Evolutionary conservation across 768 basidiomycete species (phyloP), one percentile per base, ranked within the genome.

Genomic region (Boletales sp.): DNA sequence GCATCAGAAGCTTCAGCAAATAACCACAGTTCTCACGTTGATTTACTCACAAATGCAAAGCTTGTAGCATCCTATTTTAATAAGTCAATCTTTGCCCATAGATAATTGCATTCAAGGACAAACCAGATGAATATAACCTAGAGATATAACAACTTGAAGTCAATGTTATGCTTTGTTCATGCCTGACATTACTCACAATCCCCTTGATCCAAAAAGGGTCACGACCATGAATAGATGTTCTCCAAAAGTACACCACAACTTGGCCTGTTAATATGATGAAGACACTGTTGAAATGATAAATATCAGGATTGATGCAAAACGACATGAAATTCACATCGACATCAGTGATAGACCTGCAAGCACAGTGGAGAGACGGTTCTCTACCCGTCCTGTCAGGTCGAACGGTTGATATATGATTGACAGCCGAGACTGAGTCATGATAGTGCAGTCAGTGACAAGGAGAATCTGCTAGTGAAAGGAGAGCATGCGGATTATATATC

Each of bases 241-340:
- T 65, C 51, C 56, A 41, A 47, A 66, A 51, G 39, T 65, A 66
- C 8, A 57, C n/a, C 41, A 30, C 52, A 12, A 64, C 57, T 53
- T 65, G 63, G 19, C 40, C 1, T 8, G 61, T 63, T n/a, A 66
- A 33, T 35, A 64, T 42, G 35, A 54, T 1, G 32, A 64, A 65
- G 33, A 54, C 13, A 14, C 63, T 64, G 11, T 28, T 1, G 6
- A 1, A 18, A 32, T 14, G 15, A 48, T 1, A 18, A 2, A 19
- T 18, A 25, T 53, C 31, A 43, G 19, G 21, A 46, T 34, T 1
- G 28, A 32, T 38, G 12, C 15, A 5, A 32, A 7, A 14, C 4
- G 8, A 34, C n/a, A 41, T 1, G 19, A 30, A 21, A 50, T 7
- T 55, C 19, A 57, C 63, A 60, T 28, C 8, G 15, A 30, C 19